A percentile compares a stretch with the other conserved stretches of the same genome.
Evolutionary conservation across 345 rosid species (phyloP).

Genomic region (Theobroma cacao): DNA sequence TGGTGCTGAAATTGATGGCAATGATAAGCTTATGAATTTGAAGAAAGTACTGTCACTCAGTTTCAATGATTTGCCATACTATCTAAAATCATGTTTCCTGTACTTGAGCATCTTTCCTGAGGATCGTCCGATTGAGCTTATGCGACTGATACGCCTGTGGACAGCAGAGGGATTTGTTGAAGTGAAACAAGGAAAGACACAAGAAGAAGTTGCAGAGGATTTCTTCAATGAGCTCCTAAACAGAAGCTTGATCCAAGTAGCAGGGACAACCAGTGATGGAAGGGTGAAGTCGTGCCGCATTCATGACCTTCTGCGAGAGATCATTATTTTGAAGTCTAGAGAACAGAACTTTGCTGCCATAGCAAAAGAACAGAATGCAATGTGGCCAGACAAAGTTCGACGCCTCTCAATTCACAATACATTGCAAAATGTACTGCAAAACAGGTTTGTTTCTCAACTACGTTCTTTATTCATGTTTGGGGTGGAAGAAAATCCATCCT

Average conservation of each 20-base stretch:
- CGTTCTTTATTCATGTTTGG: slow-evolving; percentile 23
- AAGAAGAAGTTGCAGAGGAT: slow-evolving; percentile 38
- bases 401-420: slow-evolving; percentile 27
- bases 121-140: slow-evolving; percentile 18
- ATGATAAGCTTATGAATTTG: slow-evolving; percentile 21
- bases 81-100: slow-evolving; percentile 37
- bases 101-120: slow-evolving; percentile 41
- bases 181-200: slow-evolving; percentile 31
- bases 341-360: slow-evolving; percentile 33
- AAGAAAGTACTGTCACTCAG: slow-evolving; percentile 33
- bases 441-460: neutral
- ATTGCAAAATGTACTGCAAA: neutral
- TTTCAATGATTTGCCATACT: slow-evolving; percentile 38
- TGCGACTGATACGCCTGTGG: slow-evolving; percentile 38
- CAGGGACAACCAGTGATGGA: slow-evolving; percentile 26
- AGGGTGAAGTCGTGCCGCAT: slow-evolving; percentile 31
- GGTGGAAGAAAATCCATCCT: slow-evolving; percentile 15
- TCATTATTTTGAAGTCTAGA: slow-evolving; percentile 28
- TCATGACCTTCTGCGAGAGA: slow-evolving; percentile 34
- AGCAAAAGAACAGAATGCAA: slow-evolving; percentile 11
- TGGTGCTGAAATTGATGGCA: slow-evolving; percentile 32
- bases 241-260: slow-evolving; percentile 35
- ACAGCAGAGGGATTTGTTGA: slow-evolving; percentile 39
- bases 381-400: slow-evolving; percentile 33
- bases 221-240: slow-evolving; percentile 37